Percentiles rank a stretch among this genome's conserved stretches.
Conservation (phyloP, 805 yeast species). For the Saccharomycopsis malanga region DNA sequence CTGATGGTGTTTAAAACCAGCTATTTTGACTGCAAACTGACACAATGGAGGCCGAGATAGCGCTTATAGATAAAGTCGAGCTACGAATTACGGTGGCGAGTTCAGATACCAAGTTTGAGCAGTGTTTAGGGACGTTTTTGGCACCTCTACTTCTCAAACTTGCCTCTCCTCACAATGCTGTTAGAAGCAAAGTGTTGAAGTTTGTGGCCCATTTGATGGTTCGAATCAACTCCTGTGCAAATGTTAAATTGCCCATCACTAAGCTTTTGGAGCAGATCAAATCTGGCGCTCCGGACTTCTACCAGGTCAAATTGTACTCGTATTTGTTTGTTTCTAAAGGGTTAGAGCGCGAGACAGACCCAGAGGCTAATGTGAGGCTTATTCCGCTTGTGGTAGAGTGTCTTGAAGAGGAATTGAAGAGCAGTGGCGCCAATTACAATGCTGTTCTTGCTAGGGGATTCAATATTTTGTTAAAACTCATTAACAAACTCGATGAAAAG, state of each 20-base stretch:
- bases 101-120: slow-evolving; percentile 55
- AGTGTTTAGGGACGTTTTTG: slow-evolving; percentile 52
- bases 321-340: slow-evolving; percentile 64
- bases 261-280: slow-evolving; percentile 56
- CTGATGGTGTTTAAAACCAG: too few relatives aligned
- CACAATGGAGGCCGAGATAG: slow-evolving; percentile 41
- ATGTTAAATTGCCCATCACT: slow-evolving; percentile 55
- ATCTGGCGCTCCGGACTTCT: slow-evolving; percentile 35
- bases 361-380: slow-evolving; percentile 29
- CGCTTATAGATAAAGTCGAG: slow-evolving; percentile 70
- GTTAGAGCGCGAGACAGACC: slow-evolving; percentile 42
- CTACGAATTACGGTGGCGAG: slow-evolving; percentile 72
- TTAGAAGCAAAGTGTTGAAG: slow-evolving; percentile 59
- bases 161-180: slow-evolving; percentile 60
- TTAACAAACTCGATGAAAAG: slow-evolving; percentile 26
- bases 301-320: slow-evolving; percentile 52
- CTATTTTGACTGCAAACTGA: too few relatives aligned
- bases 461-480: slow-evolving; percentile 49
- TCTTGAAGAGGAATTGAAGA: slow-evolving; percentile 30
- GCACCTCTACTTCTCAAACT: slow-evolving; percentile 76
- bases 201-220: slow-evolving; percentile 62
- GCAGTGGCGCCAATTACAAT: not conserved
- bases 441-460: slow-evolving; percentile 49
- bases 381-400: slow-evolving; percentile 43
- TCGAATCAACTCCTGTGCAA: slow-evolving; percentile 49